phyloP scores from a whole-genome alignment of 75 land plant genomes.

The Pseudotsuga menziesii region DNA sequence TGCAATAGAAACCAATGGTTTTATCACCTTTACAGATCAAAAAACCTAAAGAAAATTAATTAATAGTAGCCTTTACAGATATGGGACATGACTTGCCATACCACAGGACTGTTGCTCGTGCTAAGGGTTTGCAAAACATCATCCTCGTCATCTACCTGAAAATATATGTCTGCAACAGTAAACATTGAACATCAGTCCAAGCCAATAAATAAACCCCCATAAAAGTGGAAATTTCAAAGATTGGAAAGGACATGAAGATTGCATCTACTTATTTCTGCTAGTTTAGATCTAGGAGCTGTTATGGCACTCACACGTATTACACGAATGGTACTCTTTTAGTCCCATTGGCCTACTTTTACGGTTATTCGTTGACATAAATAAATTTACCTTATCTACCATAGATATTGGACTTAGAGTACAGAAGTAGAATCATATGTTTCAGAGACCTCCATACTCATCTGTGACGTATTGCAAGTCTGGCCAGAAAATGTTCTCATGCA shows the following conservation, averaged over 20 bases:
- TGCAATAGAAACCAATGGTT: neutral
- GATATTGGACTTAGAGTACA: neutral
- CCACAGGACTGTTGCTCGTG: conserved; percentile 60
- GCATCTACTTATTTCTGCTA: neutral
- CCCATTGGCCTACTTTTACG: no score
- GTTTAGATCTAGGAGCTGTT: neutral
- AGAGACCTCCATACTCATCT: conserved; percentile 87
- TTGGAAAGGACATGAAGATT: neutral
- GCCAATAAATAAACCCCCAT: neutral
- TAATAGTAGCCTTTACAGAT: neutral
- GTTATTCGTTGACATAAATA: no score
- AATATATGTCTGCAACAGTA: conserved; percentile 72
- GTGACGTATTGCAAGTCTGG: conserved; percentile 68
- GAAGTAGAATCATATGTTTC: conserved; percentile 10
- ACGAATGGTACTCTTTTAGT: neutral
- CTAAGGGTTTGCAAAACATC: conserved; percentile 51
- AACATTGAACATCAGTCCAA: neutral
- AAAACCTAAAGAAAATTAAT: neutral
- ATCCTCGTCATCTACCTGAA: conserved; percentile 66
- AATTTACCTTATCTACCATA: neutral
- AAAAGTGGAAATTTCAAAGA: neutral
- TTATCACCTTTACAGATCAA: neutral
- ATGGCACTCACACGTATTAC: neutral
- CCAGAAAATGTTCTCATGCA: conserved; percentile 50
- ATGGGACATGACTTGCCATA: conserved; percentile 20